Conservation (phyloP, 768 basidiomycete species). For the Pholiota molesta region DNA sequence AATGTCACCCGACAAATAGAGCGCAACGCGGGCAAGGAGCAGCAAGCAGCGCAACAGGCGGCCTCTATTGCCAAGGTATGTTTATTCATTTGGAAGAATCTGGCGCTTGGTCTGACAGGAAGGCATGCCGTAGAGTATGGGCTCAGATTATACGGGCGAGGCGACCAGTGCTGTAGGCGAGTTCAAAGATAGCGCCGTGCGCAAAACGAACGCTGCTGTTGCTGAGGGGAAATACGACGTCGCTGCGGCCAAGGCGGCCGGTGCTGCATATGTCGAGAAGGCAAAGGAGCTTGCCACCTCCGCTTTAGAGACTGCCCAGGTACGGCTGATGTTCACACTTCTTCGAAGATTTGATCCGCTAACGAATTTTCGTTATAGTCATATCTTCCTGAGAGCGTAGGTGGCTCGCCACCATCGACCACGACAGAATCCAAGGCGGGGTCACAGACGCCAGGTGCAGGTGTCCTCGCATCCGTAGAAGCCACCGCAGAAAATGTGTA, state of each 20-base stretch:
- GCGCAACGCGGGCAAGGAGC: constrained; percentile 45
- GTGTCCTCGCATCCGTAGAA: constrained; percentile 34
- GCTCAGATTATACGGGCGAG: constrained; percentile 36
- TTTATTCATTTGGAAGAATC: not conserved
- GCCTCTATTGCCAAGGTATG: constrained; percentile 55
- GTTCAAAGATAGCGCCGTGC: constrained; percentile 35
- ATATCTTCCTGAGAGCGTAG: constrained; percentile 31
- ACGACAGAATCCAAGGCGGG: not conserved
- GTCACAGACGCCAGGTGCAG: constrained; percentile 8
- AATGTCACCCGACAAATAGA: constrained; percentile 38
- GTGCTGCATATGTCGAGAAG: constrained; percentile 55
- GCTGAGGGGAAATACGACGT: constrained; percentile 57
- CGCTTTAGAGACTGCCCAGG: constrained; percentile 29
- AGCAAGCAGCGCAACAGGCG: constrained; percentile 52
- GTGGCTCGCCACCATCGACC: constrained; percentile 13
- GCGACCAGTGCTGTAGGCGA: constrained; percentile 37
- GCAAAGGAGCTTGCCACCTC: constrained; percentile 48
- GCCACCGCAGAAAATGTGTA: constrained; percentile 27
- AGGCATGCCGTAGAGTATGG: constrained; percentile 29
- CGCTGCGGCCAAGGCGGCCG: constrained; percentile 45
- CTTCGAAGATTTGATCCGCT: no score
- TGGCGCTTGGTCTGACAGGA: not conserved
- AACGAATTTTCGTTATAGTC: constrained; percentile 12
- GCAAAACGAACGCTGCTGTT: constrained; percentile 54
- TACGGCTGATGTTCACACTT: constrained; percentile 8